phyloP scores from a whole-genome alignment of 306 rosid species.

The Quercus robur region DNA sequence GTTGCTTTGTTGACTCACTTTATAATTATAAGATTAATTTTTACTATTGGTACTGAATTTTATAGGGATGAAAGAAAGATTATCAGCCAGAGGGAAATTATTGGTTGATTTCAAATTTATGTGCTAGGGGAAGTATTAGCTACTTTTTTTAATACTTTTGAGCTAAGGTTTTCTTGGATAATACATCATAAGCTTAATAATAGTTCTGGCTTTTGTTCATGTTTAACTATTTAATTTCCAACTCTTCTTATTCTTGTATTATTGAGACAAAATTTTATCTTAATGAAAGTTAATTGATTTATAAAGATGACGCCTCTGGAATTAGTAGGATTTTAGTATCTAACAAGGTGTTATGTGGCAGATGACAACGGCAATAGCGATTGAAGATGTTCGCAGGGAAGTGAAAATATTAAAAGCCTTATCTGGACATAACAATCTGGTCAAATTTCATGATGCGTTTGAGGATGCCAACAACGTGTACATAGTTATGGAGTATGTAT shows the following conservation, averaged over 20 bases:
- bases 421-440: constrained; percentile 84
- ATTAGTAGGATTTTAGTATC: neutral
- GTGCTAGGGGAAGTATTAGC: neutral
- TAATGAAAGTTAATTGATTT: neutral
- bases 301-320: neutral
- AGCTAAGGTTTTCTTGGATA: neutral
- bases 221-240: neutral
- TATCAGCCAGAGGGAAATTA: neutral
- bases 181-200: neutral
- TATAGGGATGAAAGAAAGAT: neutral
- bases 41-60: neutral
- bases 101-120: neutral
- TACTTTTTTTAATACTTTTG: neutral
- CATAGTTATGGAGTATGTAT: constrained; percentile 97
- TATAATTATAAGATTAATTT: neutral
- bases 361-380: constrained; percentile 92
- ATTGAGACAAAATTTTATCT: neutral
- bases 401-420: constrained; percentile 91
- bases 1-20: constrained; percentile 5
- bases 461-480: constrained; percentile 85
- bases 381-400: constrained; percentile 96
- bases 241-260: neutral
- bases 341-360: constrained; percentile 41
- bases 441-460: constrained; percentile 81
- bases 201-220: neutral